Conservation (phyloP, 1,284 basidiomycete genomes). For the Tylopilus sp. region DNA sequence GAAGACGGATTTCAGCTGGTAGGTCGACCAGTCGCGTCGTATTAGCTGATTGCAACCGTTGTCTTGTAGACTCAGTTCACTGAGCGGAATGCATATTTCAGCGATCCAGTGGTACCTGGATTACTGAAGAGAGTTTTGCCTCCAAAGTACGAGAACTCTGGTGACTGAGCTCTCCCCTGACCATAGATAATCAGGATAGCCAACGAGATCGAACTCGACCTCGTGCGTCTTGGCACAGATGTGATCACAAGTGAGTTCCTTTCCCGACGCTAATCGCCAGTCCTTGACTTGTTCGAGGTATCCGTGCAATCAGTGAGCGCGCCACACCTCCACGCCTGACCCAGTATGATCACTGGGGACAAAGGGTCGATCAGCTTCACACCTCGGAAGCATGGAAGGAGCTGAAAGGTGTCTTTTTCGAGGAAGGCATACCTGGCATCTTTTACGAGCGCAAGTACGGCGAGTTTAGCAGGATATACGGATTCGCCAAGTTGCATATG, state of each 20-base stretch:
- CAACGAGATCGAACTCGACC: conserved; percentile 51
- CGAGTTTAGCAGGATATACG: conserved; percentile 56
- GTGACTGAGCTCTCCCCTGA: neutral
- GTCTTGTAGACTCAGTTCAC: conserved; percentile 34
- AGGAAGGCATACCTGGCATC: conserved; percentile 68
- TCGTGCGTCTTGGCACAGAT: conserved; percentile 53
- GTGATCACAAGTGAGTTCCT: conserved; percentile 44
- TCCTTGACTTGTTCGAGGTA: conserved; percentile 33
- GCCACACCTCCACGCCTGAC: conserved; percentile 48
- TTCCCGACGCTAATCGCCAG: neutral
- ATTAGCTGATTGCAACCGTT: neutral
- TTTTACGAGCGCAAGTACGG: conserved; percentile 58
- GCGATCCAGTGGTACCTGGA: conserved; percentile 55
- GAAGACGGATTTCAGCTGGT: conserved; percentile 67
- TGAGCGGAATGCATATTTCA: conserved; percentile 57
- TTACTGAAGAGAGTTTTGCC: conserved; percentile 57
- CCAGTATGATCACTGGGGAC: conserved; percentile 71
- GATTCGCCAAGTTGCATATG: conserved; percentile 62
- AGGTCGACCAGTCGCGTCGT: conserved; percentile 10
- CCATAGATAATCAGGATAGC: conserved; percentile 3
- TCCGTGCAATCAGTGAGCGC: conserved; percentile 45
- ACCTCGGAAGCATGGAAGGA: conserved; percentile 70
- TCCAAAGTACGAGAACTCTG: conserved; percentile 30
- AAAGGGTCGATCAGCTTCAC: conserved; percentile 57
- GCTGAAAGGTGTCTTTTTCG: conserved; percentile 64